These are phyloP conservation scores for Linnemannia elongata DNA, from an alignment of 192 early-diverging fungal genomes.

Conservation along the genomic window DNA sequence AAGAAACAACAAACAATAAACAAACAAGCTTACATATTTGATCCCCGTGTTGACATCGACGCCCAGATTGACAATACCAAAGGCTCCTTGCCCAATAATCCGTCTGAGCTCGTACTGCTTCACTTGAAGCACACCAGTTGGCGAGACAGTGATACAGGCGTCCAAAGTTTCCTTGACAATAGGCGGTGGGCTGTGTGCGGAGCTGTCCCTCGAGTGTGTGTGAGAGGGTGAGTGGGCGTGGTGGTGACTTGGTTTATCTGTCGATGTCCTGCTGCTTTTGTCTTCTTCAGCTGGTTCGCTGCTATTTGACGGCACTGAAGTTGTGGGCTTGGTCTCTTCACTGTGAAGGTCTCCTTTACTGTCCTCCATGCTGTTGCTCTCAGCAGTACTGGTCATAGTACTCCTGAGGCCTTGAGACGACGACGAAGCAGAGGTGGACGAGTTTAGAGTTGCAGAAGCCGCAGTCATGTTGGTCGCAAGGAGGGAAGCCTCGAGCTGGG, in stretches of 20 bases:
- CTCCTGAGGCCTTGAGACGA: not conserved
- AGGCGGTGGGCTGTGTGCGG: slow-evolving; percentile 18
- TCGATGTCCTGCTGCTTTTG: not conserved
- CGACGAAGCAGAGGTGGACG: not conserved
- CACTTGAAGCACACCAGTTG: slow-evolving; percentile 77
- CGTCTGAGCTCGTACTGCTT: slow-evolving; percentile 87
- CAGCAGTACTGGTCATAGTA: not conserved
- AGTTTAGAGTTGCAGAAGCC: not conserved
- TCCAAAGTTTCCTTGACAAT: slow-evolving; percentile 46
- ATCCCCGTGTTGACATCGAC: slow-evolving; percentile 65
- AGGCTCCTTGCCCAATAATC: slow-evolving; percentile 89
- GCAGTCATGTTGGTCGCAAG: not conserved
- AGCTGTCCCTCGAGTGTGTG: slow-evolving; percentile 19
- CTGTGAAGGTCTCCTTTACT: not conserved
- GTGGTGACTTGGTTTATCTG: not conserved
- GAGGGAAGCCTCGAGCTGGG: not conserved
- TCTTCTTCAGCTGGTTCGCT: not conserved
- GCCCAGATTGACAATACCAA: slow-evolving; percentile 90
- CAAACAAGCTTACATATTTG: slow-evolving; percentile 66
- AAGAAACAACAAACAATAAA: not conserved
- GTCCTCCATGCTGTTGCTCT: not conserved
- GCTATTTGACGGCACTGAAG: not conserved
- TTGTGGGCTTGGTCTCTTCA: not conserved
- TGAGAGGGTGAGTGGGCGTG: not conserved
- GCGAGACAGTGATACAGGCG: slow-evolving; percentile 78